Percentiles rank a stretch among this genome's conserved stretches.
Conservation (phyloP, 2,329 filamentous ascomycete genomes). For the Neofusicoccum parvum region DNA sequence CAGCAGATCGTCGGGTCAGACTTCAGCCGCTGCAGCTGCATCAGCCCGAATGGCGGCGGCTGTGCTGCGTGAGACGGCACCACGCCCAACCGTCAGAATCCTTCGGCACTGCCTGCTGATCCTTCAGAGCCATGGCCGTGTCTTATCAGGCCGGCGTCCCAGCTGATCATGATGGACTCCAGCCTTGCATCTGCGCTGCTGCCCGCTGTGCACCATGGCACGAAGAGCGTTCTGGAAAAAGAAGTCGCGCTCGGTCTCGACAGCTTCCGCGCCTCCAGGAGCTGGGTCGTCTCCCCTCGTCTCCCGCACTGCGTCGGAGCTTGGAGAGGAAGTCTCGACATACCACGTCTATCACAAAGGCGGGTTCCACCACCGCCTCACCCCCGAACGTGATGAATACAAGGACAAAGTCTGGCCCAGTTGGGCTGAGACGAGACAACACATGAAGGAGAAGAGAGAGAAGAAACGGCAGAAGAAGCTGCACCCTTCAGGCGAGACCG, state of each 20-base stretch:
- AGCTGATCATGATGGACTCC: not conserved
- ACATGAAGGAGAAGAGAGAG: conserved; percentile 23
- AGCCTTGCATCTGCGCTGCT: not conserved
- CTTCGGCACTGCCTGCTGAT: not conserved
- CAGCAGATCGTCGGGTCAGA: not conserved
- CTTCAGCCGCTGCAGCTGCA: not conserved
- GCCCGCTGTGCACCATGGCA: not conserved
- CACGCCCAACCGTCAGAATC: not conserved
- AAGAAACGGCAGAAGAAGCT: conserved; percentile 22
- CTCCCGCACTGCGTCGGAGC: not conserved
- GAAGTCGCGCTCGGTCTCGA: too few species aligned
- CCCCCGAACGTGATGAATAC: conserved; percentile 22
- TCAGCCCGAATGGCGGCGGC: not conserved
- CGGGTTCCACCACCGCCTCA: conserved; percentile 26
- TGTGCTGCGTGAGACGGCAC: not conserved
- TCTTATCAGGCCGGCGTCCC: not conserved
- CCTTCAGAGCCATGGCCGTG: not conserved
- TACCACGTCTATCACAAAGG: conserved; percentile 31
- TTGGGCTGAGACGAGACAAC: conserved; percentile 19
- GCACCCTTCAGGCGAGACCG: not conserved
- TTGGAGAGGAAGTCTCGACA: conserved; percentile 16
- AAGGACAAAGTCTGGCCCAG: conserved; percentile 27
- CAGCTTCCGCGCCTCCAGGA: not conserved
- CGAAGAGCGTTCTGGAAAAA: not conserved
- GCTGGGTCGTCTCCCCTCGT: not conserved